Conservation (phyloP, 768 basidiomycete genomes). For the Leucocoprinus sp. region DNA sequence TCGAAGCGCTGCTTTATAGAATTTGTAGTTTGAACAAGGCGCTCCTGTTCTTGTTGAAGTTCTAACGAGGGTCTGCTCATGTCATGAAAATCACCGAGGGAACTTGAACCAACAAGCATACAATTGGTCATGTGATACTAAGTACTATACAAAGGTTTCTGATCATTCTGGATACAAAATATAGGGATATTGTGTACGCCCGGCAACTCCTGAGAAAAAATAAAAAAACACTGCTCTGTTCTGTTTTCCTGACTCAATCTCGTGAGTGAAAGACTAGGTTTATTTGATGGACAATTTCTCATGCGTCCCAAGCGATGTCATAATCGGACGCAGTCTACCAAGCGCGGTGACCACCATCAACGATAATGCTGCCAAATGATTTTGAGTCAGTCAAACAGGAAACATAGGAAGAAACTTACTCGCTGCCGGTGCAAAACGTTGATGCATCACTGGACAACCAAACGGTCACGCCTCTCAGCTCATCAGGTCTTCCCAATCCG, state of each 20-base stretch:
- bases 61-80: constrained; percentile 9
- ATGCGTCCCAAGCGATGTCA: neutral
- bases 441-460: constrained; percentile 69
- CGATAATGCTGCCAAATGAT: constrained; percentile 13
- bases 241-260: no score
- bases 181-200: no score
- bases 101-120: no score
- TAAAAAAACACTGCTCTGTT: no score
- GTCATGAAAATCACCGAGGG: no score
- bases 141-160: no score
- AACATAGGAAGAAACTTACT: constrained; percentile 25
- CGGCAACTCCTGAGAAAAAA: no score
- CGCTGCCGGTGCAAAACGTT: constrained; percentile 68
- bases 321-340: constrained; percentile 17
- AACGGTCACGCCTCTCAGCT: constrained; percentile 55
- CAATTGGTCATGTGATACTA: no score
- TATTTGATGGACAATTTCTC: neutral
- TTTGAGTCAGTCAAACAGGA: neutral
- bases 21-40: constrained; percentile 25
- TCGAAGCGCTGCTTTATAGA: constrained; percentile 26
- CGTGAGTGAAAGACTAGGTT: no score
- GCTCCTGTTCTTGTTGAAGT: constrained; percentile 23
- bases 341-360: constrained; percentile 21
- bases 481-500: constrained; percentile 60
- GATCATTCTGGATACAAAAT: no score